Evolutionary conservation across 495 filamentous ascomycete species (phyloP), one percentile per base, ranked within the genome.

Genomic region (Neurospora terricola): DNA sequence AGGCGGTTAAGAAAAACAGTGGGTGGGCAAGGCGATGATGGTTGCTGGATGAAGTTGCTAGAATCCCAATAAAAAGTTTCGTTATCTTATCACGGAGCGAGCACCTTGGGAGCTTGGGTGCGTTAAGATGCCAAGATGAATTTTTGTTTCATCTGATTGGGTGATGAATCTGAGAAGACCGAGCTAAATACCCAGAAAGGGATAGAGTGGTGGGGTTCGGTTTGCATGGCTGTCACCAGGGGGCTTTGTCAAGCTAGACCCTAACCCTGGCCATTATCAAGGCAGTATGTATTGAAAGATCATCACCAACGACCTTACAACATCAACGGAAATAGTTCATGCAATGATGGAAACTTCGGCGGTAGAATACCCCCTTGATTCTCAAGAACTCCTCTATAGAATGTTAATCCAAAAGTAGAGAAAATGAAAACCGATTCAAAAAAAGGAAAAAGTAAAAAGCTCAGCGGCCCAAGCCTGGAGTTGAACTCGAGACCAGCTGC

Each of bases 61-160:
- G 6, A 38, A 69, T 72, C 16, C 38, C 62, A 70, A 69, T 72
- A 75, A 75, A 75, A 75, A 71, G 72, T 71, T 75, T 72, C 59
- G 21, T 75, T 75, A 75, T 75, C 74, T 75, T 75, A 75, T 75
- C 74, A 69, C 27, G 0, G 21, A 66, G 27, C 54, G 54, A 66
- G 54, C 27, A 66, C 54, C 54, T 66, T 30, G 54, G 23, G 54
- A 66, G 54, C 54, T 34, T 45, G 9, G 48, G 23, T 27, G 7
- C 11, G 45, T 54, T 43, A n/a, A n/a, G 42, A n/a, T 16, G 48
- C 48, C 23, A 62, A 59, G 48, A 30, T 23, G 10, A 23, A 23
- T 12, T 23, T 1, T 12, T 54, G 40, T 10, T 23, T 21, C n/a
- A 48, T 48, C 10, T 54, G 45, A 54, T 54, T 23, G 10, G 45